phyloP scores from a whole-genome alignment of 495 filamentous ascomycete species.

The Xylaria acuta region DNA sequence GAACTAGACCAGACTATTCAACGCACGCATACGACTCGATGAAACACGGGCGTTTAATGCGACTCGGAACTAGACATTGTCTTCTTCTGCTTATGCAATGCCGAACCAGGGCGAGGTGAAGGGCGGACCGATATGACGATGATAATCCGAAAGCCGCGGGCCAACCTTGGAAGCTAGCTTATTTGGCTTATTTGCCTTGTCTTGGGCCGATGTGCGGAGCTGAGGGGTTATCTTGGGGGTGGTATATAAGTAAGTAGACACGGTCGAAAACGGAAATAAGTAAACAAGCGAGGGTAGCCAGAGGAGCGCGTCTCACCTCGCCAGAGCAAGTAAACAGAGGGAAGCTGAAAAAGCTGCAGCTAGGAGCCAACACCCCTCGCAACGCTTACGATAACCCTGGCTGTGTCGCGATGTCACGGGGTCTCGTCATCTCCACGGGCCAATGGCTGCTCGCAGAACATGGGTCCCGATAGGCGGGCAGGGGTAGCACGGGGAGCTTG shows the following conservation, averaged over 20 bases:
- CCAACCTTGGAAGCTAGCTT: constrained; percentile 4
- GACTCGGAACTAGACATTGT: constrained; percentile 1
- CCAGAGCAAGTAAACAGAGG: constrained; percentile 18
- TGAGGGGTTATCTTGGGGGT: constrained; percentile 20
- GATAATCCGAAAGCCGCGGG: constrained; percentile 5
- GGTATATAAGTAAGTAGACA: neutral
- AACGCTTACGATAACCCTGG: constrained; percentile 20
- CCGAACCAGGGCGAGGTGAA: neutral
- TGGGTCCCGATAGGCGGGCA: neutral
- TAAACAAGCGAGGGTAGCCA: constrained; percentile 21
- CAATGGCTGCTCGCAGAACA: constrained; percentile 13
- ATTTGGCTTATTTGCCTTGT: constrained; percentile 5
- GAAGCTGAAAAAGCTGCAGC: constrained; percentile 29
- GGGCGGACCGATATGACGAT: neutral
- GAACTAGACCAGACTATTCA: neutral
- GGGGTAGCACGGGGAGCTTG: constrained; percentile 21
- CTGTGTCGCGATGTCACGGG: constrained; percentile 29
- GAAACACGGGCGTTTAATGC: constrained; percentile 11
- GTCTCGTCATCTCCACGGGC: constrained; percentile 11
- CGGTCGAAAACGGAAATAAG: constrained; percentile 23
- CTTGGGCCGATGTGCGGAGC: constrained; percentile 27
- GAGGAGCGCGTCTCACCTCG: constrained; percentile 18
- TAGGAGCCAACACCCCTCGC: constrained; percentile 12
- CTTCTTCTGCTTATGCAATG: neutral
- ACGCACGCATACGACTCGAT: neutral